Conservation (phyloP, 139 green algal species). For the Desmodesmus armatus region DNA sequence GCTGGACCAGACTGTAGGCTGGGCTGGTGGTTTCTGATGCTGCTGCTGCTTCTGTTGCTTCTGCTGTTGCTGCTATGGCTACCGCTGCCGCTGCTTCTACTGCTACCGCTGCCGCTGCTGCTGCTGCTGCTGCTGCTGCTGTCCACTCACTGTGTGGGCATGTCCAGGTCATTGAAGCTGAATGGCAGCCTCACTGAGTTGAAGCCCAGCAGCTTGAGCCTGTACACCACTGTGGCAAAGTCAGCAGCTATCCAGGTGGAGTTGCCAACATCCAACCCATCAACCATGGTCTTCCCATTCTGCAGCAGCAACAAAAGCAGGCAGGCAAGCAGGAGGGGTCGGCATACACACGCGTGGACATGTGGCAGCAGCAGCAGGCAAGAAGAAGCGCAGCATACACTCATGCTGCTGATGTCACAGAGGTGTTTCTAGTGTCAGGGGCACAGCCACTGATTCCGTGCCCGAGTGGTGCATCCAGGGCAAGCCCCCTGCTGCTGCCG, state of each 20-base stretch:
- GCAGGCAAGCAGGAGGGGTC: not conserved
- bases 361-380: too few relatives aligned
- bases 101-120: not conserved
- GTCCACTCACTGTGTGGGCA: constrained; percentile 7
- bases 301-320: constrained; percentile 21
- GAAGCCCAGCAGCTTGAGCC: constrained; percentile 68
- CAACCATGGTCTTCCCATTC: constrained; percentile 34
- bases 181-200: constrained; percentile 70
- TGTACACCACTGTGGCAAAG: constrained; percentile 62
- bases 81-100: not conserved
- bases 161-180: constrained; percentile 35
- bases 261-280: constrained; percentile 31
- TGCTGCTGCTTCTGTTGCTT: too few relatives aligned
- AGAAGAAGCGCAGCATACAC: too few relatives aligned
- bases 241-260: constrained; percentile 31
- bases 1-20: too few relatives aligned
- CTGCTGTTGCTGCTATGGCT: too few relatives aligned
- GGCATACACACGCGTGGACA: not conserved
- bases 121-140: too few relatives aligned
- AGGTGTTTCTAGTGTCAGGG: too few relatives aligned
- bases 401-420: too few relatives aligned
- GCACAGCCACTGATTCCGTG: too few relatives aligned
- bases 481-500: not conserved
- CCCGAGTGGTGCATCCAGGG: too few relatives aligned
- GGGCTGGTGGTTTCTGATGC: too few relatives aligned